A percentile compares a stretch with the other conserved stretches of the same genome.
Conservation (phyloP, 805 yeast genomes). For the Alloascoidea hylecoeti region DNA sequence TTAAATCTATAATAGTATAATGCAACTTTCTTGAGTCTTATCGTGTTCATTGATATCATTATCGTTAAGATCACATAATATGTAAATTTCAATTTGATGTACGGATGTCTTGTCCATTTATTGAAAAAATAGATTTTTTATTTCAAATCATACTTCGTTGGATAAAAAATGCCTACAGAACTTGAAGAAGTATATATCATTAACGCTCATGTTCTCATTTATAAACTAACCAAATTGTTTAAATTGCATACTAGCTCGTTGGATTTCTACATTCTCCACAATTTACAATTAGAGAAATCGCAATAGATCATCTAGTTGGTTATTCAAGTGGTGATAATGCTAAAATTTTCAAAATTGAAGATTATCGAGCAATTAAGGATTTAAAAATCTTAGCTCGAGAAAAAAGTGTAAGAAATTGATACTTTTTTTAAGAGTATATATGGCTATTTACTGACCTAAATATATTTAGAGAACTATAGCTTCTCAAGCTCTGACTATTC, state of each 20-base stretch:
- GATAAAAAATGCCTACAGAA: slow-evolving; percentile 35
- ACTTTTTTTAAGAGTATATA: neutral
- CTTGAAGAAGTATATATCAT: slow-evolving; percentile 28
- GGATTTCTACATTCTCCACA: slow-evolving; percentile 72
- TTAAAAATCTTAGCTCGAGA: slow-evolving; percentile 46
- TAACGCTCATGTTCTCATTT: neutral
- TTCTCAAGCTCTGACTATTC: slow-evolving; percentile 58
- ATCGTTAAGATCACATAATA: no score
- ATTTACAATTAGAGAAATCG: slow-evolving; percentile 68
- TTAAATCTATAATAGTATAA: no score
- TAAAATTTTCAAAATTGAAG: slow-evolving; percentile 52
- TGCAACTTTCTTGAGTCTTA: no score
- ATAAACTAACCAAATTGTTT: slow-evolving; percentile 3
- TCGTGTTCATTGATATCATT: no score
- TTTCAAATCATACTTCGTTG: no score
- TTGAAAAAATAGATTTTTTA: no score
- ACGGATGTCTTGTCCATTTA: no score
- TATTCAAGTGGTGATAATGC: slow-evolving; percentile 61
- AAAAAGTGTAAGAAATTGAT: slow-evolving; percentile 19
- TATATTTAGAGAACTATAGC: slow-evolving; percentile 27
- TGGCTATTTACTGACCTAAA: neutral
- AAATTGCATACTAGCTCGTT: slow-evolving; percentile 36
- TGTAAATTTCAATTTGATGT: no score
- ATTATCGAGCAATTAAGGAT: slow-evolving; percentile 59
- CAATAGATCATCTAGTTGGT: slow-evolving; percentile 73